A percentile compares a stretch with the other conserved stretches of the same genome.
phyloP scores from a whole-genome alignment of 495 filamentous ascomycete species.

The Amniculicola lignicola region DNA sequence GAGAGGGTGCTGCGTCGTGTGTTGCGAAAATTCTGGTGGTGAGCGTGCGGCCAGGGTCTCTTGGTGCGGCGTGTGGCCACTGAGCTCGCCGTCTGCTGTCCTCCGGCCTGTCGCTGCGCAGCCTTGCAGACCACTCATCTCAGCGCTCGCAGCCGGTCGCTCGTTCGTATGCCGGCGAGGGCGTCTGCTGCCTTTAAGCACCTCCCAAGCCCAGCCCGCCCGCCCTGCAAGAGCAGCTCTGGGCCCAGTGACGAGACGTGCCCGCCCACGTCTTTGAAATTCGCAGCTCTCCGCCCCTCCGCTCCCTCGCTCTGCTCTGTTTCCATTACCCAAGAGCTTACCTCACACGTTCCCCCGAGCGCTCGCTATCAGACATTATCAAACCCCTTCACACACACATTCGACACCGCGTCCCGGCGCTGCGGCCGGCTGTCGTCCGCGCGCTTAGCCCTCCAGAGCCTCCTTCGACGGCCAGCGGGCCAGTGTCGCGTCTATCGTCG shows the following conservation, averaged over 20 bases:
- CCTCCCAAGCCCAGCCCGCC: background rate
- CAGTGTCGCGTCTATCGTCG: constrained; percentile 31
- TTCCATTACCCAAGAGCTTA: constrained; percentile 46
- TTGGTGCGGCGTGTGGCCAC: too few species aligned
- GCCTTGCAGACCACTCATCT: constrained; percentile 7
- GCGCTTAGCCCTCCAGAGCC: constrained; percentile 32
- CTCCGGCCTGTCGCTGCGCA: too few species aligned
- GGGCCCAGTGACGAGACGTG: constrained; percentile 13
- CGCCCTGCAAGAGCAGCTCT: constrained; percentile 1
- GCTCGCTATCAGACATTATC: constrained; percentile 36
- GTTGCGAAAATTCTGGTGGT: too few species aligned
- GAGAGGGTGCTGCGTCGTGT: too few species aligned
- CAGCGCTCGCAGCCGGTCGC: background rate
- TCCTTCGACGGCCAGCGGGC: constrained; percentile 4
- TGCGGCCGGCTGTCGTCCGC: constrained; percentile 15
- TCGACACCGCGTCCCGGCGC: constrained; percentile 12
- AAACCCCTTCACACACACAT: constrained; percentile 31
- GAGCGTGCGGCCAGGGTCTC: too few species aligned
- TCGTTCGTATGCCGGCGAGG: constrained; percentile 5
- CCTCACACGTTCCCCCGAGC: constrained; percentile 32
- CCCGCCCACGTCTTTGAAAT: constrained; percentile 30
- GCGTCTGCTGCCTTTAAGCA: background rate
- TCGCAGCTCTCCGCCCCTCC: constrained; percentile 23
- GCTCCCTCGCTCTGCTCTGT: constrained; percentile 15
- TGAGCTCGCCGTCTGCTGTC: too few species aligned